Evolutionary conservation across 441 rosid genomes (phyloP).

Genomic region (Pelargonium cotyledonis): DNA sequence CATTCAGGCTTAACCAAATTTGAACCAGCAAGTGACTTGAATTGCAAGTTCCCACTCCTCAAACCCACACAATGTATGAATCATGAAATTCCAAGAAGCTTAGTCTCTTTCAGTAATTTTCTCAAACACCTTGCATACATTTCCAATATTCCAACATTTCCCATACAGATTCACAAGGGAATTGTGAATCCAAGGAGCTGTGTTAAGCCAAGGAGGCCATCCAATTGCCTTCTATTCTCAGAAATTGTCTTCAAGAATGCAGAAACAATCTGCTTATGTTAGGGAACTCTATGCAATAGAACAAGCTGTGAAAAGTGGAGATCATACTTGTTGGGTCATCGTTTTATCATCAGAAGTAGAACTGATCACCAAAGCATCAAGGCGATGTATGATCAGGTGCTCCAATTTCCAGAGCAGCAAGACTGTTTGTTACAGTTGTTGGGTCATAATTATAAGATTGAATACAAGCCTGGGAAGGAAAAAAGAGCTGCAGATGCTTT

Average conservation of each 20-base stretch:
- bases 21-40: no score
- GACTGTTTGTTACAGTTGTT: not conserved
- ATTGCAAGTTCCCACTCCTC: no score
- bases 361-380: not conserved
- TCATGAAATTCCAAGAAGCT: no score
- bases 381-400: not conserved
- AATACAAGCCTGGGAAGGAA: not conserved
- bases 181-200: not conserved
- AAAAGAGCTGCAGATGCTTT: not conserved
- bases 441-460: not conserved
- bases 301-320: not conserved
- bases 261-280: not conserved
- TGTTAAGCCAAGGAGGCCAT: not conserved
- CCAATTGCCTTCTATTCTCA: not conserved
- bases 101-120: no score
- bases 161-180: no score
- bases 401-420: not conserved
- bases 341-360: not conserved
- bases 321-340: not conserved
- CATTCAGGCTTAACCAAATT: no score
- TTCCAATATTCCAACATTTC: no score
- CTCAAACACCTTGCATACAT: no score
- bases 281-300: not conserved
- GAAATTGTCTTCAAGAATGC: not conserved
- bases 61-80: no score